Evolutionary conservation across 306 rosid species (phyloP), one percentile per base, ranked within the genome.

Genomic region (Cicer chorassanicum): DNA sequence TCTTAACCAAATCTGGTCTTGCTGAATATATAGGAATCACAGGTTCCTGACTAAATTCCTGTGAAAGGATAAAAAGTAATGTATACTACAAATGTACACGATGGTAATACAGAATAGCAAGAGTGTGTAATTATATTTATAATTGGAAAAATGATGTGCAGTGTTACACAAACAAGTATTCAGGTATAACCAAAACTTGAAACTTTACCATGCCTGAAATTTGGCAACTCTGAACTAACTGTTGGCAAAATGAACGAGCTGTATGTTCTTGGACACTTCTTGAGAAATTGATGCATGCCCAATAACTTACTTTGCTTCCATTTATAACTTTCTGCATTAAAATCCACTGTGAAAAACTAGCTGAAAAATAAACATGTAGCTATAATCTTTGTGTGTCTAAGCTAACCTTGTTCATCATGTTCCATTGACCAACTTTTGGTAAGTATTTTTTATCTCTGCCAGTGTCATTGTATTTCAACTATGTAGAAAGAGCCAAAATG

Each of bases 201-300:
- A 56, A 54, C 73, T 43, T 80, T 86, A 86, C 89, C 89, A 86
- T 80, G 83, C 83, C 89, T 48, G 82, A 80, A 15, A 77, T 77
- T 82, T 86, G 87, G 73, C 87, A 82, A 80, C 78, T 80, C 65
- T 82, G 87, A 81, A 82, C 85, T 72, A 86, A 78, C 51, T 86
- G 82, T 70, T 80, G 85, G 65, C 89, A 86, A 69, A 86, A 86
- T 69, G 83, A 83, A 51, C 54, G 49, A 51, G 85, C 89, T 7
- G 82, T 70, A 73, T 71, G 77, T 53, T 82, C 83, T 75, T 86
- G 85, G 10, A 78, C 76, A 70, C 60, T 78, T 70, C 76, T 46
- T 39, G 82, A 78, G 82, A 78, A 78, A 15, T 86, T 86, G 55
- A 86, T 80, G 41, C 86, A 83, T 38, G 83, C 72, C 83, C 83